Evolutionary conservation across 805 yeast genomes (phyloP).

Genomic region (Saccharomyces kudriavzevii): DNA sequence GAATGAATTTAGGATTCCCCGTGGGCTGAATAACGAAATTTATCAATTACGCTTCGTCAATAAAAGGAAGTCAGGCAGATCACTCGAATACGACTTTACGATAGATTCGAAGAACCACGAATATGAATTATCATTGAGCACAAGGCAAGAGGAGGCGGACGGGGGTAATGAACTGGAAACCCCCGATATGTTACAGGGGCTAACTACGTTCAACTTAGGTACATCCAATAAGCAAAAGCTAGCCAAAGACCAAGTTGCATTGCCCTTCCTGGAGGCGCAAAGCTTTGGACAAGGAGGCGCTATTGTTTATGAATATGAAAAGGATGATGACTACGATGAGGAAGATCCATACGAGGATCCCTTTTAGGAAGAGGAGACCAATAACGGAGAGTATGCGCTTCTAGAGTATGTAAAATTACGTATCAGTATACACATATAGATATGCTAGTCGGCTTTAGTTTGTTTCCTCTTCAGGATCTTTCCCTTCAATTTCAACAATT

Average conservation of each 20-base stretch:
- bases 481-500: conserved; percentile 12
- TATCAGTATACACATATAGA: background rate
- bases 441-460: background rate
- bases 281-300: conserved; percentile 75
- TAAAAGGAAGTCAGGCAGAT: conserved; percentile 79
- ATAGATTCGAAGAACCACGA: conserved; percentile 44
- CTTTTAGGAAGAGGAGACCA: conserved; percentile 37
- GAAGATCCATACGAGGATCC: conserved; percentile 98
- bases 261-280: conserved; percentile 91
- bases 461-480: conserved; percentile 1
- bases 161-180: conserved; percentile 30
- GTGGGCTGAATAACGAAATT: conserved; percentile 39
- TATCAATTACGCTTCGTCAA: conserved; percentile 51
- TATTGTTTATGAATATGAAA: conserved; percentile 88
- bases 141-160: conserved; percentile 20
- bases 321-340: conserved; percentile 96
- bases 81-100: conserved; percentile 46
- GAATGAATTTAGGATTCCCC: conserved; percentile 40
- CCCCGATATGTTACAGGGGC: conserved; percentile 50
- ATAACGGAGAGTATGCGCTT: background rate
- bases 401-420: background rate
- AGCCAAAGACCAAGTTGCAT: conserved; percentile 77
- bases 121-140: conserved; percentile 27
- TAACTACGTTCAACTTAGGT: conserved; percentile 82
- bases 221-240: conserved; percentile 66